These are phyloP conservation scores for Pichia insulana DNA, from an alignment of 805 yeast genomes.

Conservation along the genomic window DNA sequence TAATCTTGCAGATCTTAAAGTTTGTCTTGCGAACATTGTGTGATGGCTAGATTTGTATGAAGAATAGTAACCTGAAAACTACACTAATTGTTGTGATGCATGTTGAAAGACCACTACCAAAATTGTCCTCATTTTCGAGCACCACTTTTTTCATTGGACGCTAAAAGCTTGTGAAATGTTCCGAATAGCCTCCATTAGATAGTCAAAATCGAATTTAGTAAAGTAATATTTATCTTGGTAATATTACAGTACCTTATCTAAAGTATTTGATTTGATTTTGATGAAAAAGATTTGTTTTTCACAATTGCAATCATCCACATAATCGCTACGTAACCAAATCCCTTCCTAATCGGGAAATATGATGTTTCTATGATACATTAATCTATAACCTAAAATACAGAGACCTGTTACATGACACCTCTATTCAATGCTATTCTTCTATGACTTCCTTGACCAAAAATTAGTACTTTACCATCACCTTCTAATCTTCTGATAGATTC, in stretches of 20 bases:
- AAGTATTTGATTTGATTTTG: no score
- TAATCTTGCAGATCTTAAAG: constrained; percentile 20
- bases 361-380: no score
- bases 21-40: constrained; percentile 29
- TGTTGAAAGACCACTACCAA: not conserved
- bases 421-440: constrained; percentile 40
- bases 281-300: no score
- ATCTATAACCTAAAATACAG: not conserved
- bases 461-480: constrained; percentile 60
- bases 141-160: not conserved
- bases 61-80: no score
- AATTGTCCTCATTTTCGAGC: not conserved
- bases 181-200: no score
- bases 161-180: not conserved
- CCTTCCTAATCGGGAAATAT: not conserved
- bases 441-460: constrained; percentile 65
- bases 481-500: constrained; percentile 60
- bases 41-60: not conserved
- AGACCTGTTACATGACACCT: constrained; percentile 7
- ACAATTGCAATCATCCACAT: no score
- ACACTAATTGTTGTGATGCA: no score
- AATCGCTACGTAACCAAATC: constrained; percentile 1
- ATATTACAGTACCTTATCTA: no score
- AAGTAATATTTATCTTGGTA: no score
- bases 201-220: no score